Evolutionary conservation across 495 filamentous ascomycete genomes (phyloP).

Genomic region (Poronia punctata): DNA sequence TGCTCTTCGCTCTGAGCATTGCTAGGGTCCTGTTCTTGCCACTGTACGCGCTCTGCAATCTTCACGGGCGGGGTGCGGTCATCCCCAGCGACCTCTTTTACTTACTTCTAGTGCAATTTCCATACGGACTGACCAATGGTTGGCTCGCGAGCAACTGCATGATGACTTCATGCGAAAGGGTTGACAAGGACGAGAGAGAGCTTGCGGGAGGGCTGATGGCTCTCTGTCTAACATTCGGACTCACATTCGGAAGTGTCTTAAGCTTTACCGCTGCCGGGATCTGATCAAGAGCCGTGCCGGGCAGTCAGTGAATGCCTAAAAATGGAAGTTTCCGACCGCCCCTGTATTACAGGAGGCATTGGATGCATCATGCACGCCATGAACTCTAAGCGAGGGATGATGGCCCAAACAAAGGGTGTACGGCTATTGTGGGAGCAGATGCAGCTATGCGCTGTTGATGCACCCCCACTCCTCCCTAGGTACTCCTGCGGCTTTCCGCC

Average conservation of each 20-base stretch:
- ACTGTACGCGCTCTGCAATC: slow-evolving; percentile 78
- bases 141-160: slow-evolving; percentile 73
- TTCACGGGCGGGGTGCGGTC: slow-evolving; percentile 55
- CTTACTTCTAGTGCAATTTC: slow-evolving; percentile 64
- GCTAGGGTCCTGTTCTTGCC: slow-evolving; percentile 63
- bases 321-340: no score
- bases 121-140: slow-evolving; percentile 76
- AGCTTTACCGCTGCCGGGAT: slow-evolving; percentile 62
- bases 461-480: no score
- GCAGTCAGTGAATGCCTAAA: not conserved
- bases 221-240: slow-evolving; percentile 67
- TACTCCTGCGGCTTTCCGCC: no score
- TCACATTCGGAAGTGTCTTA: slow-evolving; percentile 73
- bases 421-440: no score
- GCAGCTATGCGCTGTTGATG: no score
- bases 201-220: slow-evolving; percentile 88
- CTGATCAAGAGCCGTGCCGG: slow-evolving; percentile 2
- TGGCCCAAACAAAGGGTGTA: no score
- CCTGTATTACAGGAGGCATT: no score
- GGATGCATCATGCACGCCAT: no score
- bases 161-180: slow-evolving; percentile 73
- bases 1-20: slow-evolving; percentile 55
- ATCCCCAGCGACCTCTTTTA: slow-evolving; percentile 78
- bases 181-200: slow-evolving; percentile 67
- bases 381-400: no score